Base-by-base conservation (phyloP, 805 yeast species). In the Wickerhamomyces chaumierensis region DNA sequence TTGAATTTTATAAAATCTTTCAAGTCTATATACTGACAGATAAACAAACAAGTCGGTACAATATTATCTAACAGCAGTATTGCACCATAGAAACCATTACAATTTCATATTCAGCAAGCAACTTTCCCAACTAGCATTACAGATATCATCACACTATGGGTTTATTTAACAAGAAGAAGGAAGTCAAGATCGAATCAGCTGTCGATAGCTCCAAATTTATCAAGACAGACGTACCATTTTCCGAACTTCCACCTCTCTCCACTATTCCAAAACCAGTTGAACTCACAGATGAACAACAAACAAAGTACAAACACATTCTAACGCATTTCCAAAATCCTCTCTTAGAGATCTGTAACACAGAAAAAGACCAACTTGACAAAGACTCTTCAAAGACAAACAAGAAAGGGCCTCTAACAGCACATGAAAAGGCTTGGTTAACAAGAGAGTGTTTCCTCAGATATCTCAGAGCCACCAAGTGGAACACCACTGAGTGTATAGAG, bases 401-500 rank as follows among this genome's bases (percentile, higher is more conserved):
- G n/a, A 57, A 58, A 37, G 53, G 19, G 77, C 82, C 42, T 66
- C 65, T 54, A 52, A 69, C 53, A 0, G 63, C 55, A 17, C 63
- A 63, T 34, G 98, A 92, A 58, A 81, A 77, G 57, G 80, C 95
- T 0, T 92, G 98, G 98, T 66, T 92, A 40, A 83, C 96, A 2
- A 72, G 81, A 50, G 98, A 92, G 57, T 92, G 98, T 56, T 68
- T 92, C 41, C 60, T 86, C 51, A 73, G 99, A 56, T 92, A 92
- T 57, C 63, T 90, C 39, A 72, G 96, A 40, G 99, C 98, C 18
- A 82, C 96, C 18, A 90, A 86, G 57, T 92, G 98, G 98, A 68
- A 72, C 23, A 69, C 68, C 1, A 60, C 68, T 21, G 84, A 80
- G 12, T 83, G 94, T 31, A 78, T 78, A 36, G 70, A 71, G 39